Evolutionary conservation across 1,139 yeast genomes (phyloP), one percentile per base, ranked within the genome.

Genomic region (Ashbya aceris): DNA sequence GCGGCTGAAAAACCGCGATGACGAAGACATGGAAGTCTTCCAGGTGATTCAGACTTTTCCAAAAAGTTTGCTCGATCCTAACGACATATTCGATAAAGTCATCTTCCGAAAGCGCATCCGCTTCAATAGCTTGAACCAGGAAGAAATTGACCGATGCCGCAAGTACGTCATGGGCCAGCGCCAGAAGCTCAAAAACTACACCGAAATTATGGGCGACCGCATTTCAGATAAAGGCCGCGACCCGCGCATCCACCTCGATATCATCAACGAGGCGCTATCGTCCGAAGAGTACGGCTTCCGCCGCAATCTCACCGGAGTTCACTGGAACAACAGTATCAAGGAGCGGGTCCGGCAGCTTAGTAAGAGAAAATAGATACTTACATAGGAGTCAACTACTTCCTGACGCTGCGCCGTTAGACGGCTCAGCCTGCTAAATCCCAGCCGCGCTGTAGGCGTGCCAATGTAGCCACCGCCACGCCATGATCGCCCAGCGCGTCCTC

Each of bases 41-140:
- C 96, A 89, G 63, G 70, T 79, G 39, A 75, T 91, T 56, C 98
- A 91, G 61, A 79, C 82, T 48, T 76, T 73, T 35, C 98, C 98
- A 5, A 83, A 82, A 52, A 66, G 72, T 27, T 59, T 86, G 14
- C 53, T 83, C 2, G 86, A 89, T 60, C 87, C 94, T 1, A 76
- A 80, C 48, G 61, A 64, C 4, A 67, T 91, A 40, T 70, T 91
- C 54, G 89, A 82, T 50, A 71, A 76, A 45, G 81, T 95, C 51
- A 68, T 69, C 32, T 85, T 81, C 62, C 80, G 80, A 51, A 77
- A 82, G 44, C 71, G 83, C 31, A 78, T 83, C 26, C 85, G 89
- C 1, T 78, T 78, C 57, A 87, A 85, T 10, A 79, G 79, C 43
- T 65, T 86, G 27, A 77, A 87, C 3, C 95, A 87, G 55, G 86